A percentile compares a stretch with the other conserved stretches of the same genome.
These are phyloP conservation scores for Vigna hirtella DNA, from an alignment of 306 rosid genomes.

Conservation along the genomic window DNA sequence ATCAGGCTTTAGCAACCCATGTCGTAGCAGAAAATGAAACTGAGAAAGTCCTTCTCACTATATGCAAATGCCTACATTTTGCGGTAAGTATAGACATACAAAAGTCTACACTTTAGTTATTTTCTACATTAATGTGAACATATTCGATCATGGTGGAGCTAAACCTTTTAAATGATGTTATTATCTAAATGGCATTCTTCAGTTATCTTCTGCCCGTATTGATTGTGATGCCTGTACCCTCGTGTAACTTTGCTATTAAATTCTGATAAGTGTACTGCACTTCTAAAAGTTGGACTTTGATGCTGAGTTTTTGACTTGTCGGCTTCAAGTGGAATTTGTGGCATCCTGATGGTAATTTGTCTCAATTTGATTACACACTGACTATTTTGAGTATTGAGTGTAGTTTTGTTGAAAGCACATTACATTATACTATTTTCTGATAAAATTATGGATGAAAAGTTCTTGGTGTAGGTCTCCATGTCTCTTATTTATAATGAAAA, in stretches of 20 bases:
- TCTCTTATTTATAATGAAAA: slow-evolving; percentile 18
- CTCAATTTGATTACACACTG: not conserved
- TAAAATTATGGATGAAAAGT: slow-evolving; percentile 3
- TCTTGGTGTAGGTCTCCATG: not conserved
- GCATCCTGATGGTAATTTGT: not conserved
- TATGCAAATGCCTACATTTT: slow-evolving; percentile 85
- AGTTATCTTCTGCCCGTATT: not conserved
- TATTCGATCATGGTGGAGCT: slow-evolving; percentile 9
- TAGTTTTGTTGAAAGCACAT: slow-evolving; percentile 2
- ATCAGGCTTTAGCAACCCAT: slow-evolving; percentile 62
- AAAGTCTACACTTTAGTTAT: not conserved
- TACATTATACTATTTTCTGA: not conserved
- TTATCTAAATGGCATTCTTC: not conserved
- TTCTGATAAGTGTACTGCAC: not conserved
- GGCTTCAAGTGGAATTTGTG: not conserved
- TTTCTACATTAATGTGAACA: slow-evolving; percentile 21
- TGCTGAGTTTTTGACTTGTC: not conserved
- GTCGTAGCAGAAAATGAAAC: slow-evolving; percentile 52
- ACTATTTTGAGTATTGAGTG: not conserved
- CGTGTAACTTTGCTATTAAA: not conserved
- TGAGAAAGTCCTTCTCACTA: slow-evolving; percentile 68
- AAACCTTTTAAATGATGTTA: not conserved
- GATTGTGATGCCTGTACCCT: not conserved
- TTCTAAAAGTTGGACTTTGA: not conserved
- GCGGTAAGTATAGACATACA: slow-evolving; percentile 62